A percentile compares a stretch with the other conserved stretches of the same genome.
Conservation (phyloP, 495 filamentous ascomycete species). For the Hyaloscypha variabilis region DNA sequence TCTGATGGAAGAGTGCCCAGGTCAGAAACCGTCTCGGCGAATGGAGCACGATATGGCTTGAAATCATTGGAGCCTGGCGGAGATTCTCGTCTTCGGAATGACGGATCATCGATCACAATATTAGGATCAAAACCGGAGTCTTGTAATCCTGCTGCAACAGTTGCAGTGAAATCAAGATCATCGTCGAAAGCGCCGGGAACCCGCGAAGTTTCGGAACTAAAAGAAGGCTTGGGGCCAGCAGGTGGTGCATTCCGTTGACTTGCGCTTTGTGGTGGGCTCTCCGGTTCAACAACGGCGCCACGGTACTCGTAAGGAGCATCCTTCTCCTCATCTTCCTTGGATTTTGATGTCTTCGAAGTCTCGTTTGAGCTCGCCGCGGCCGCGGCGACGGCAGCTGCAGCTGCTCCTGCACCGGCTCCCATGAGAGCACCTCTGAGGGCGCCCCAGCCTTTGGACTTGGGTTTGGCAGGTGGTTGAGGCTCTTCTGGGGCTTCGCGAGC, state of each 20-base stretch:
- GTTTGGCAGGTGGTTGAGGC: not conserved
- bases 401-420: too few relatives aligned
- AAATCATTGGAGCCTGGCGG: slow-evolving; percentile 61
- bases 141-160: slow-evolving; percentile 68
- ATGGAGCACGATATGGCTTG: slow-evolving; percentile 45
- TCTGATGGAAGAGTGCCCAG: slow-evolving; percentile 28
- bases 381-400: slow-evolving; percentile 32
- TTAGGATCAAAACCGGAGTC: slow-evolving; percentile 72
- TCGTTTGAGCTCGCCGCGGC: slow-evolving; percentile 32
- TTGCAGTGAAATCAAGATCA: slow-evolving; percentile 71
- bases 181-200: slow-evolving; percentile 55
- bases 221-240: slow-evolving; percentile 25
- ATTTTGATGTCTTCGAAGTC: slow-evolving; percentile 24
- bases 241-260: slow-evolving; percentile 19
- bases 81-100: slow-evolving; percentile 63
- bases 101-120: slow-evolving; percentile 67
- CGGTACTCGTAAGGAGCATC: slow-evolving; percentile 30
- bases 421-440: slow-evolving; percentile 43
- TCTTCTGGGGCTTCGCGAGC: slow-evolving; percentile 16
- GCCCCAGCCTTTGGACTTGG: slow-evolving; percentile 38
- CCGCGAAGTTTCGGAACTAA: slow-evolving; percentile 28
- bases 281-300: slow-evolving; percentile 24
- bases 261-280: slow-evolving; percentile 14
- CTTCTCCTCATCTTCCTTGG: slow-evolving; percentile 28
- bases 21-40: slow-evolving; percentile 45